Conservation (phyloP, 352 stramenopile genomes). For the Thalassiosira delicatula region DNA sequence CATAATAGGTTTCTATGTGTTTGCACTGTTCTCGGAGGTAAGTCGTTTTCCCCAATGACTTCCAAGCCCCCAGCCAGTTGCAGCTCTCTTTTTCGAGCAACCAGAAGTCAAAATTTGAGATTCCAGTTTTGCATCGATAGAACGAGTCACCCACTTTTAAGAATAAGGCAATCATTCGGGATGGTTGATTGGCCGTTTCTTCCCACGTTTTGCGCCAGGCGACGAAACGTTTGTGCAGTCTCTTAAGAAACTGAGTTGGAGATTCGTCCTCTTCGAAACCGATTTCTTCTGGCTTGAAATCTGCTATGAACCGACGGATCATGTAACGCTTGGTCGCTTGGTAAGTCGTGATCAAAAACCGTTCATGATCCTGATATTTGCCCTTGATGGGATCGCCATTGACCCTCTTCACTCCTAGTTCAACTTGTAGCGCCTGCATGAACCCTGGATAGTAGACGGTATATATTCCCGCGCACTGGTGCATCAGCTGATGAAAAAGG, state of each 20-base stretch:
- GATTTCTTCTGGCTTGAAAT: neutral
- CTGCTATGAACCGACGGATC: neutral
- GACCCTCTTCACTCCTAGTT: neutral
- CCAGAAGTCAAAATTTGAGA: slow-evolving; percentile 22
- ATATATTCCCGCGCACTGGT: slow-evolving; percentile 13
- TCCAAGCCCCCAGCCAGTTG: neutral
- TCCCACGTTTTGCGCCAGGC: neutral
- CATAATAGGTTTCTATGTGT: slow-evolving; percentile 14
- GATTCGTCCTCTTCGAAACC: neutral
- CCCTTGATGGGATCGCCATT: neutral
- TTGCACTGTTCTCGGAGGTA: neutral
- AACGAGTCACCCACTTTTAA: slow-evolving; percentile 25
- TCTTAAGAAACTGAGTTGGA: neutral
- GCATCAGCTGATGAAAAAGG: slow-evolving; percentile 29
- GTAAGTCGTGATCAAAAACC: neutral
- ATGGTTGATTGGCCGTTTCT: slow-evolving; percentile 1
- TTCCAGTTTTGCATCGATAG: slow-evolving; percentile 1
- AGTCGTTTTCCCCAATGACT: slow-evolving; percentile 6
- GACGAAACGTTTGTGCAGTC: neutral
- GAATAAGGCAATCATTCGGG: slow-evolving; percentile 2
- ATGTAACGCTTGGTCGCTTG: too few relatives aligned
- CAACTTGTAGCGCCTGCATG: slow-evolving; percentile 24
- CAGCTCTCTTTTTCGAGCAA: slow-evolving; percentile 18
- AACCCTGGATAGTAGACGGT: slow-evolving; percentile 8
- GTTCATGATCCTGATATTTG: slow-evolving; percentile 7